Evolutionary conservation across 2,329 filamentous ascomycete genomes (phyloP), one percentile per base, ranked within the genome.

Genomic region (Fusarium sp.): DNA sequence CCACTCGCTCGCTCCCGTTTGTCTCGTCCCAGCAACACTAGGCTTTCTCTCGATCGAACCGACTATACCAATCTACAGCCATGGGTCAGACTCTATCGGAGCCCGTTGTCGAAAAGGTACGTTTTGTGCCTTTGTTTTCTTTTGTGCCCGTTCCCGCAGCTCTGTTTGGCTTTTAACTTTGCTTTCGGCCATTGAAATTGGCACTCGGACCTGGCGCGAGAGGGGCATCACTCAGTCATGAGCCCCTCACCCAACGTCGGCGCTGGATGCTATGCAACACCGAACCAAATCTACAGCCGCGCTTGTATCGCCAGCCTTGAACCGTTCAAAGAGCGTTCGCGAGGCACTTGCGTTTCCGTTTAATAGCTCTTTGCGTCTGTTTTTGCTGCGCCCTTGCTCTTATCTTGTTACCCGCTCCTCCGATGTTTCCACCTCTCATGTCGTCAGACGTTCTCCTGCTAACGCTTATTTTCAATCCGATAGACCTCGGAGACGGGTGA

Each of bases 81-180:
- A 99, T 99, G 96, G 96, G 96, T 88, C 96, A 99, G 87, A 99
- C 96, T 82, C 90, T 99, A 78, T 98, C 95, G 77, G 96, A 99
- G 86, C 96, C 96, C 77, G 94, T 99, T 77, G 92, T 97, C 81
- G 96, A 98, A 80, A 99, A 99, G 94, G 96, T 99, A 70, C 70
- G 77, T 68, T 54, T 62, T 60, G 56, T 62, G 36, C 52, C 59
- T 68, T 53, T 59, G 36, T 39, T 32, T 54, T 53, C 42, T 32
- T 26, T 43, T 39, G 24, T 56, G 30, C 54, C 49, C 34, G 21
- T 44, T 50, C 36, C 24, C 44, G 32, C 23, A 51, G 49, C 23
- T 49, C 24, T 26, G 21, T 46, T 47, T 53, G 15, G 34, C 21
- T 46, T 53, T 49, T 63, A 10, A 26, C 24, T 26, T 26, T 26